Evolutionary conservation across 2,329 filamentous ascomycete genomes (phyloP).

Genomic region (Colletotrichum phormii): DNA sequence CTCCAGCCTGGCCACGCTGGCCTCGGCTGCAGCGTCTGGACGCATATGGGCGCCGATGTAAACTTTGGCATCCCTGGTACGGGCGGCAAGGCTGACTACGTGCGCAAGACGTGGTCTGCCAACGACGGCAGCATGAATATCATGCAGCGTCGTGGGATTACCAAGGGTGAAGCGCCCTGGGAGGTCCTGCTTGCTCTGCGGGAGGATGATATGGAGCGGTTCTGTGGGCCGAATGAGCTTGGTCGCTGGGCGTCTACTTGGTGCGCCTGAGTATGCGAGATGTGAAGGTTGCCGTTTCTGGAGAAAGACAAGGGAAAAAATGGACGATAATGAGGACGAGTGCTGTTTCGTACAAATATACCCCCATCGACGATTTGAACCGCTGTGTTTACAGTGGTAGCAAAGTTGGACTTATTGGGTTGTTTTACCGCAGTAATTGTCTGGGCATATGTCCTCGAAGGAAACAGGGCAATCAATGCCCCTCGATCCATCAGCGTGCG

Average conservation of each 20-base stretch:
- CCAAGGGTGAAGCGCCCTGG: conserved; percentile 21
- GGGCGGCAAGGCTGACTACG: not conserved
- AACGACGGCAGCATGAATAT: conserved; percentile 31
- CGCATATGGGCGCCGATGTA: conserved; percentile 31
- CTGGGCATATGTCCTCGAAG: too few relatives aligned
- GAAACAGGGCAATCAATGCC: too few relatives aligned
- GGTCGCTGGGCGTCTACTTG: conserved; percentile 9
- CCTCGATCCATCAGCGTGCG: too few relatives aligned
- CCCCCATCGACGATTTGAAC: too few relatives aligned
- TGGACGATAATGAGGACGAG: too few relatives aligned
- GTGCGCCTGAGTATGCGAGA: not conserved
- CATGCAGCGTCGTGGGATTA: conserved; percentile 20
- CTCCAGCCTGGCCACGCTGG: conserved; percentile 14
- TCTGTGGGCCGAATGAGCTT: not conserved
- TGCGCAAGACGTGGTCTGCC: conserved; percentile 34
- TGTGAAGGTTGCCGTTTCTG: not conserved
- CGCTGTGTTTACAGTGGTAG: too few relatives aligned
- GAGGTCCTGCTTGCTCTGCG: conserved; percentile 18
- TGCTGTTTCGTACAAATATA: too few relatives aligned
- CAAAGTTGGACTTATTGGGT: too few relatives aligned
- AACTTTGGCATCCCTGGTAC: conserved; percentile 31
- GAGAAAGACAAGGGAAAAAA: too few relatives aligned
- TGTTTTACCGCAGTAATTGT: too few relatives aligned
- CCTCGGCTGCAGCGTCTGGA: conserved; percentile 25
- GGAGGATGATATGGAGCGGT: conserved; percentile 24